Evolutionary conservation across 1,139 yeast genomes (phyloP).

Genomic region (Pichia sp.): DNA sequence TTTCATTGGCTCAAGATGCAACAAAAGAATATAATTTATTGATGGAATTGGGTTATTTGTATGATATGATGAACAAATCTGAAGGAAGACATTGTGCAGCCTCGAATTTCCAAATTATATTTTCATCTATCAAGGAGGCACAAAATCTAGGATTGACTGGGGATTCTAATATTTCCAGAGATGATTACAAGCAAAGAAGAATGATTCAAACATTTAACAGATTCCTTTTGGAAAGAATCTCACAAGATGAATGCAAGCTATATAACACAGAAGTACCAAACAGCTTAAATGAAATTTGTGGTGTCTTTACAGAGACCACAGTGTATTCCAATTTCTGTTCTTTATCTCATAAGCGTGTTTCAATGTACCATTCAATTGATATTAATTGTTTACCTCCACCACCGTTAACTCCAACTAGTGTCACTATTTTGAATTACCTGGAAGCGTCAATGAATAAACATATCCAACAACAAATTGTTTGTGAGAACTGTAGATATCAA

Average conservation of each 20-base stretch:
- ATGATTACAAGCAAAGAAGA: slow-evolving; percentile 32
- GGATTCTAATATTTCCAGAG: slow-evolving; percentile 38
- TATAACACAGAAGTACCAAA: slow-evolving; percentile 21
- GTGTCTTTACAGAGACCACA: slow-evolving; percentile 43
- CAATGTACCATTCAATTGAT: slow-evolving; percentile 31
- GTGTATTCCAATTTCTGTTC: slow-evolving; percentile 31
- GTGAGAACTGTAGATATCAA: slow-evolving; percentile 45
- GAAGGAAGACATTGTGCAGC: slow-evolving; percentile 70
- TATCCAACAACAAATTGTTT: slow-evolving; percentile 48
- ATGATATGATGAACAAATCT: slow-evolving; percentile 89
- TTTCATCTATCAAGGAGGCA: slow-evolving; percentile 48
- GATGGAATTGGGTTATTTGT: slow-evolving; percentile 83
- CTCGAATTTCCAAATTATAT: slow-evolving; percentile 60
- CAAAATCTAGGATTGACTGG: slow-evolving; percentile 51
- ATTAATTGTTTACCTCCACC: slow-evolving; percentile 28
- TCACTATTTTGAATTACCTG: slow-evolving; percentile 49
- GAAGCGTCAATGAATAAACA: slow-evolving; percentile 57
- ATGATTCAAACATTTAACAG: slow-evolving; percentile 56
- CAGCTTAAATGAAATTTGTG: slow-evolving; percentile 39
- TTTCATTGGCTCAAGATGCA: slow-evolving; percentile 57
- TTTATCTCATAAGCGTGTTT: slow-evolving; percentile 24
- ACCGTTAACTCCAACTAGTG: slow-evolving; percentile 22
- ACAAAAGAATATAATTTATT: slow-evolving; percentile 56
- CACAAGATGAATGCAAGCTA: slow-evolving; percentile 45
- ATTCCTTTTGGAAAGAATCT: slow-evolving; percentile 52